Evolutionary conservation across 306 rosid species (phyloP), one percentile per base, ranked within the genome.

Genomic region (Benincasa hispida): DNA sequence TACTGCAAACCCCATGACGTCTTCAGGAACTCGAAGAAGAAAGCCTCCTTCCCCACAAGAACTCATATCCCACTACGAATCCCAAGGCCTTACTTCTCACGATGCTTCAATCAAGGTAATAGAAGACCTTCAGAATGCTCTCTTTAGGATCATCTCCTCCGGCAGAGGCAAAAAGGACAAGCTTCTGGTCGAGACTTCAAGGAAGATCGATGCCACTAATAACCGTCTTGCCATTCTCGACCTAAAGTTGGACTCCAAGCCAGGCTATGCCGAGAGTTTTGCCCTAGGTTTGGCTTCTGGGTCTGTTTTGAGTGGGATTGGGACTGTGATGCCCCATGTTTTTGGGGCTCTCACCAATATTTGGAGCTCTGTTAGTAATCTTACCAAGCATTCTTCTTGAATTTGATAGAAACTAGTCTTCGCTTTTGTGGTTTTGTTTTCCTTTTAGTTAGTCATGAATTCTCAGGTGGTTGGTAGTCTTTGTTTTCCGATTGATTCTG

Each of bases 221-320:
- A 53, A 32, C 24, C 85, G 92, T 72, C 84, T 94, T 1, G 77
- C 91, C 7, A 21, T 94, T 58, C 83, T 91, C 22, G 93, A 89
- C 85, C 80, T 91, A 81, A 94, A 94, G 84, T 77, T 92, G 10
- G 96, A 94, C 59, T 85, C 97, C 22, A 94, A 94, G 85, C 98
- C 98, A 4, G 93, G 95, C 0, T 89, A 76, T 81, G 89, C 68
- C 0, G 87, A 87, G 78, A 69, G 89, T 34, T 89, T 91, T 28
- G 92, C 88, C 5, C 78, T 94, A 68, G 97, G 97, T 0, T 27
- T 92, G 77, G 95, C 90, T 45, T 94, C 98, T 10, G 95, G 95
- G 0, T 80, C 88, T 34, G 72, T 91, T 1, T 69, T 94, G 30
- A 81, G 73, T n/a, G 98, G 94, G 2, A 51, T 93, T 68, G 84